phyloP scores from a whole-genome alignment of 1,284 basidiomycete genomes.

The Pascua guehoae region DNA sequence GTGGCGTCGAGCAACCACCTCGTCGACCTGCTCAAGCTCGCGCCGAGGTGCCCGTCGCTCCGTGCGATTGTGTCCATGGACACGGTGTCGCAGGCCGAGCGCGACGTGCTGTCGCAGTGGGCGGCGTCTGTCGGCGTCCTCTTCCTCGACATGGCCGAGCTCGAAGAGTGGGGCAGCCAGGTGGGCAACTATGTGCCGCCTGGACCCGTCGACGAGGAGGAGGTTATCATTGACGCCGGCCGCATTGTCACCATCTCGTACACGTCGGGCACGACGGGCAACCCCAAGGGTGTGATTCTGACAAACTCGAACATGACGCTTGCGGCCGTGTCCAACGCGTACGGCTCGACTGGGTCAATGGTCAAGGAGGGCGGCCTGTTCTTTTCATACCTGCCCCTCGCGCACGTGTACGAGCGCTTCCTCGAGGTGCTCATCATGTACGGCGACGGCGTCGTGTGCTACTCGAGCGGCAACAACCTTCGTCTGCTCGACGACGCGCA shows the following conservation, averaged over 20 bases:
- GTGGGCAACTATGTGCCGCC: slow-evolving; percentile 30
- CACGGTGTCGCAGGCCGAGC: slow-evolving; percentile 45
- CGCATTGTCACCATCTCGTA: slow-evolving; percentile 47
- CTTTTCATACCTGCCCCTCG: slow-evolving; percentile 54
- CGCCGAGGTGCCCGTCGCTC: slow-evolving; percentile 61
- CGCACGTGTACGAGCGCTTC: slow-evolving; percentile 66
- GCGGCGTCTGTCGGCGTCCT: slow-evolving; percentile 61
- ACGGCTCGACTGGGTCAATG: slow-evolving; percentile 58
- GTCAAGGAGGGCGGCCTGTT: slow-evolving; percentile 56
- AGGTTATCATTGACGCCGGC: slow-evolving; percentile 36
- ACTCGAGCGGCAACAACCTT: slow-evolving; percentile 84
- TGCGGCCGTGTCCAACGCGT: slow-evolving; percentile 61
- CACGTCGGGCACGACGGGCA: slow-evolving; percentile 49
- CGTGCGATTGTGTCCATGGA: slow-evolving; percentile 56
- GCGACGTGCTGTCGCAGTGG: slow-evolving; percentile 69
- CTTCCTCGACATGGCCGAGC: slow-evolving; percentile 64
- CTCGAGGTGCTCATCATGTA: slow-evolving; percentile 54
- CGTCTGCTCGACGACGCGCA: slow-evolving; percentile 85
- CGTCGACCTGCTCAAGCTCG: slow-evolving; percentile 67
- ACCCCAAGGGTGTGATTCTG: slow-evolving; percentile 66
- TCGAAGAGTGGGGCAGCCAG: slow-evolving; percentile 53
- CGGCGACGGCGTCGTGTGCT: slow-evolving; percentile 72
- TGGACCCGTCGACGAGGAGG: slow-evolving; percentile 31
- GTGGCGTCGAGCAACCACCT: slow-evolving; percentile 74
- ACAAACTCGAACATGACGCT: slow-evolving; percentile 71